phyloP scores from a whole-genome alignment of 1,284 basidiomycete genomes.

The Ganoderma meredithae region DNA sequence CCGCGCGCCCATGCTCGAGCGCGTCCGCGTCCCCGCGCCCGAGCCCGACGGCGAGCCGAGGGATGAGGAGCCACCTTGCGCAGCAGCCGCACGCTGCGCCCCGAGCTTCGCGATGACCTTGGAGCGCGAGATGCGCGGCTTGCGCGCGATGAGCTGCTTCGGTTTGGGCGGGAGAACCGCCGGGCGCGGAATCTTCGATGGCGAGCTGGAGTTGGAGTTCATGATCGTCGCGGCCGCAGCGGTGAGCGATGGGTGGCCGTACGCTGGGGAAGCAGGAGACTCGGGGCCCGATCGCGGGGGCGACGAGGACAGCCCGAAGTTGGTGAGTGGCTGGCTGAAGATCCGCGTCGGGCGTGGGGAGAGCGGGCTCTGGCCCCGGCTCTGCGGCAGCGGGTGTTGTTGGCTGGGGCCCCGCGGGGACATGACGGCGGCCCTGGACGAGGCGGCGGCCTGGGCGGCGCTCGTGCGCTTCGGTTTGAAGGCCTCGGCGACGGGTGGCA shows the following conservation, averaged over 20 bases:
- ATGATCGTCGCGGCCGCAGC: conserved; percentile 42
- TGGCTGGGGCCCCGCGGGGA: conserved; percentile 36
- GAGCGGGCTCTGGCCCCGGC: conserved; percentile 38
- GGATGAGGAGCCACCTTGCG: conserved; percentile 26
- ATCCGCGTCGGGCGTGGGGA: conserved; percentile 49
- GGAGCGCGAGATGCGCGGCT: conserved; percentile 79
- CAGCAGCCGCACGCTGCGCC: conserved; percentile 64
- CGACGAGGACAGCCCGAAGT: conserved; percentile 30
- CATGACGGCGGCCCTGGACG: conserved; percentile 34
- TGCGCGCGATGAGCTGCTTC: conserved; percentile 56
- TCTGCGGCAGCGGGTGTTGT: conserved; percentile 44
- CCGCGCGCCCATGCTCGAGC: conserved; percentile 66
- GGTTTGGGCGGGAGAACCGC: conserved; percentile 42
- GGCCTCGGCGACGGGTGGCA: conserved; percentile 28
- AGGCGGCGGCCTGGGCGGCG: conserved; percentile 25
- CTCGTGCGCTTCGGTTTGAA: conserved; percentile 16
- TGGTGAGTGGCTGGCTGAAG: conserved; percentile 59
- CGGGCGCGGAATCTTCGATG: conserved; percentile 33
- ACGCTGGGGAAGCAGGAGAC: conserved; percentile 47
- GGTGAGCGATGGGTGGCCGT: conserved; percentile 40
- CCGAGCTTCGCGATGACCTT: conserved; percentile 78
- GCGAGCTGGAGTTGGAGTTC: conserved; percentile 6
- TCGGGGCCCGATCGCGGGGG: conserved; percentile 44
- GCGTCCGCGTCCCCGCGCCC: conserved; percentile 35
- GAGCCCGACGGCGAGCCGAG: conserved; percentile 10